Evolutionary conservation across 2,329 filamentous ascomycete genomes (phyloP), one percentile per base, ranked within the genome.

Genomic region (Scopulariopsis brevicaulis): DNA sequence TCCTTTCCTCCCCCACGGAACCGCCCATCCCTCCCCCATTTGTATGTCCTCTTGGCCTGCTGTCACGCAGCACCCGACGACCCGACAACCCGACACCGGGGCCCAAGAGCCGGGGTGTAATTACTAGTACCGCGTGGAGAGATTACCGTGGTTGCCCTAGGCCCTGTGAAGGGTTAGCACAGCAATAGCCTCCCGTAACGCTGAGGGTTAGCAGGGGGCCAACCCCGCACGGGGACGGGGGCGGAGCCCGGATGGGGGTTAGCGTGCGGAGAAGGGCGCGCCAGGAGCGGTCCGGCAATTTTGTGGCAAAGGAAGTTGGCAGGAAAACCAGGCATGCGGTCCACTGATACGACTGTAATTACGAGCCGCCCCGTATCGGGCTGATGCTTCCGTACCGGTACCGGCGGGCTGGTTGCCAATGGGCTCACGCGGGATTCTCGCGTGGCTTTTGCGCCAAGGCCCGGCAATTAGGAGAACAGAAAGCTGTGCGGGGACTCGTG

Each of bases 221-320:
- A 46, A 46, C 40, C 40, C 40, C 40, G 40, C 40, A n/a, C 18
- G 40, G 18, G 15, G 40, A 46, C 15, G 5, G 40, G 18, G 40
- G 14, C 15, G 12, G 37, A 4, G 4, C 37, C 37, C 37, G 12
- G 37, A 43, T 43, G 37, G 18, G 40, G 50, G 14, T 53, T 57
- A 57, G 55, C 14, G 55, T 57, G 55, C 55, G 55, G 55, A 57
- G 55, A 53, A 53, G 48, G 20, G 40, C 48, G n/a, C 54, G 28
- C 37, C 18, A 32, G 37, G 20, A 43, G 37, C 15, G 12, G 35
- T 10, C 37, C 54, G 54, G 54, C 54, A 56, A 46, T 56, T 50
- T 43, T 55, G 25, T 50, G 22, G 20, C 18, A 14, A 5, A n/a
- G 11, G 15, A 8, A 15, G 15, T 46, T n/a, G 15, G 15, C 15